Percentiles rank a stretch among this genome's conserved stretches.
Evolutionary conservation across 2,329 filamentous ascomycete species (phyloP).

Genomic region (Aureobasidium uvarum): DNA sequence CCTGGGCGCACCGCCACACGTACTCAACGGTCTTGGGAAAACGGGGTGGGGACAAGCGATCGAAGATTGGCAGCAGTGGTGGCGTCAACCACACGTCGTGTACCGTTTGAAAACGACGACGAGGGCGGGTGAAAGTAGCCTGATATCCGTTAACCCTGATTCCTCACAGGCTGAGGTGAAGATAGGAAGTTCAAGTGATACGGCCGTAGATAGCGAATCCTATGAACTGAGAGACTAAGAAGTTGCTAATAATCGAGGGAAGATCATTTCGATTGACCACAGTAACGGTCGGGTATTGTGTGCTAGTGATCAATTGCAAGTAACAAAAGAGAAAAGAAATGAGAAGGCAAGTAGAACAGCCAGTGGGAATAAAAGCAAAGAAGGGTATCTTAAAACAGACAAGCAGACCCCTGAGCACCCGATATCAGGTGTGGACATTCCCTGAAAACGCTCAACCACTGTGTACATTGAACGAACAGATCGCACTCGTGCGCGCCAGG

Average conservation of each 20-base stretch:
- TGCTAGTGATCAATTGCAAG: not conserved
- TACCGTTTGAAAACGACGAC: not conserved
- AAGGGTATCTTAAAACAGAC: slow-evolving; percentile 26
- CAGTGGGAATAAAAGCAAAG: slow-evolving; percentile 8
- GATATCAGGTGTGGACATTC: not conserved
- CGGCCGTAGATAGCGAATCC: slow-evolving; percentile 19
- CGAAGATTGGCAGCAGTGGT: not conserved
- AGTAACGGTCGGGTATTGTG: slow-evolving; percentile 21
- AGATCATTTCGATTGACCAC: slow-evolving; percentile 11
- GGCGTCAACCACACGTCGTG: not conserved
- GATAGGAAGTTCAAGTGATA: not conserved
- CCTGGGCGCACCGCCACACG: slow-evolving; percentile 21
- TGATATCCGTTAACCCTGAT: not conserved
- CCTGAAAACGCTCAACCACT: not conserved
- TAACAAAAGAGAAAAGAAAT: not conserved
- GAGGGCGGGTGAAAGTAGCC: slow-evolving; percentile 1
- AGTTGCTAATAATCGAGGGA: slow-evolving; percentile 3
- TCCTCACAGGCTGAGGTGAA: not conserved
- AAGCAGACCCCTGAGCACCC: slow-evolving; percentile 9
- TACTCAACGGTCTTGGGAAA: not conserved
- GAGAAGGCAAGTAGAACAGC: not conserved
- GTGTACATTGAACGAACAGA: slow-evolving; percentile 11
- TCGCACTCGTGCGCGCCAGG: not conserved
- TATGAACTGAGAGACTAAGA: slow-evolving; percentile 1
- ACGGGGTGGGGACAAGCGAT: not conserved